Percentiles rank a stretch among this genome's conserved stretches.
Conservation (phyloP, 768 basidiomycete genomes). For the Macrolepiota albuminosa region DNA sequence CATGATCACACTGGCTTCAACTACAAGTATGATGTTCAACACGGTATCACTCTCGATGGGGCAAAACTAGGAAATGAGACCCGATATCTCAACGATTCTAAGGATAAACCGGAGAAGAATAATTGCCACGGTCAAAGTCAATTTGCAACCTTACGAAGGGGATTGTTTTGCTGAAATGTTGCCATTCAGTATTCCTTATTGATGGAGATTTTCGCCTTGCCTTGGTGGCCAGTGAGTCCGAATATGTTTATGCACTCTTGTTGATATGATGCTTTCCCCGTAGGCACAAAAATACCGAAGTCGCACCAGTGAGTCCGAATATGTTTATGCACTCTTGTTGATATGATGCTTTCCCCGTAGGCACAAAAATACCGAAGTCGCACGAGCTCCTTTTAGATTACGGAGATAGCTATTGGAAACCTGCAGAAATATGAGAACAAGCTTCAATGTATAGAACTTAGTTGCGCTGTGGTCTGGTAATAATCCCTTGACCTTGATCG, state of each 20-base stretch:
- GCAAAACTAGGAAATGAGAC: constrained; percentile 21
- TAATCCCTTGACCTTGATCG: not conserved
- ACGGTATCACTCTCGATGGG: not conserved
- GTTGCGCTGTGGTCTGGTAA: no score
- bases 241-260: not conserved
- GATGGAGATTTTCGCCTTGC: constrained; percentile 6
- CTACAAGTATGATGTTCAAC: constrained; percentile 4
- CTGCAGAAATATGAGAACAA: not conserved
- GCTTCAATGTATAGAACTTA: not conserved
- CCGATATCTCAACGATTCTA: constrained; percentile 20
- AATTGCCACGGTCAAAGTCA: constrained; percentile 18
- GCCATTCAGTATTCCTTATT: not conserved
- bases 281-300: not conserved
- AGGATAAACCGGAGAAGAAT: constrained; percentile 4
- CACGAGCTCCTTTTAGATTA: not conserved
- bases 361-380: not conserved
- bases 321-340: not conserved
- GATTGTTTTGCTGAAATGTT: not conserved
- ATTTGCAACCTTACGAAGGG: not conserved
- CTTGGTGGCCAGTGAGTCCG: constrained; percentile 1
- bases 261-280: not conserved
- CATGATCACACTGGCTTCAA: constrained; percentile 9
- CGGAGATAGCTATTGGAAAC: constrained; percentile 2
- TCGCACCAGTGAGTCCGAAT: not conserved
- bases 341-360: not conserved